Evolutionary conservation across 1,139 yeast species (phyloP), one percentile per base, ranked within the genome.

Genomic region (Hemisphaericaspora subhashii): DNA sequence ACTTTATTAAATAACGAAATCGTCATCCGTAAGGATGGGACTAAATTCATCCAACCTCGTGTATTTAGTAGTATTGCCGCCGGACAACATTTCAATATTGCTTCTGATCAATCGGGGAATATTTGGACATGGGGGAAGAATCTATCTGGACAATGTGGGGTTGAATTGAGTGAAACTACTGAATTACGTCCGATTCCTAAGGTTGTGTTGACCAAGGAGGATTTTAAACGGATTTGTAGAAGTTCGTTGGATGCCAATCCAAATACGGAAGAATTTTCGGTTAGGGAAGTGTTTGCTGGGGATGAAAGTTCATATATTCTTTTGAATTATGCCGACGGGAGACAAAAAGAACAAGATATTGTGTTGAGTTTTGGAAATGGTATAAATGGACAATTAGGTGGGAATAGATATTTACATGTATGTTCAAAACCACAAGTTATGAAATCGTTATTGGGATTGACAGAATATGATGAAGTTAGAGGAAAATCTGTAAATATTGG

Each of bases 71-170:
- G 77, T 48, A 74, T 90, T 35, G 87, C 95, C 1, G 68, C 85
- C 40, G 98, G 98, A 2, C 72, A 73, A 36, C 72, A 68, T 56
- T 96, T 88, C 62, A 79, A 88, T 7, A 56, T 89, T 21, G 94
- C 81, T 1, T 58, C 76, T 22, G 92, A 87, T 48, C 52, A 65
- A 2, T 55, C 68, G 17, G 94, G 92, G 12, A 70, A 73, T 42
- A 65, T 88, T 13, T 86, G 84, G 78, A 76, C 89, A 1, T 90
- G 95, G 79, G 98, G 98, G 22, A 78, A 78, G 43, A 92, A 92
- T 57, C 68, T 77, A 2, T 77, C 65, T 56, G 98, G 98, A 17
- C 92, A 92, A 55, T 71, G 94, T 44, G 96, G 90, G n/a, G 68
- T 78, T 35, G 81, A 81, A 7, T 81, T 84, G 36, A 69, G 77